These are phyloP conservation scores for Alternaria gaisen DNA, from an alignment of 2,329 filamentous ascomycete species.

Conservation along the genomic window DNA sequence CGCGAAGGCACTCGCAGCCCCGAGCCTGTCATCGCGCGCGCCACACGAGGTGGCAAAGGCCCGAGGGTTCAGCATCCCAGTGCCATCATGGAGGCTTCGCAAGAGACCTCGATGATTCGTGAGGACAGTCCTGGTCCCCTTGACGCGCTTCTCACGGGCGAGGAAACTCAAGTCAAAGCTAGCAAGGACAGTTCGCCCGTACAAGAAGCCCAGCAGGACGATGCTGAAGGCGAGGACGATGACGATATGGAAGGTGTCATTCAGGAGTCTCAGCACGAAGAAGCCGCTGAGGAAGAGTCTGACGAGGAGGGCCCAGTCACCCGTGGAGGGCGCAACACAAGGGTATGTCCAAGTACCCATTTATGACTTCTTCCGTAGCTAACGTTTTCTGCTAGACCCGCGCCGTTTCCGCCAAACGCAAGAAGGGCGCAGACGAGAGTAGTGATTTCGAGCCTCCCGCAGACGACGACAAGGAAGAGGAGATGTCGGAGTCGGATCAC, in stretches of 20 bases:
- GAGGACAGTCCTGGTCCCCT: conserved; percentile 45
- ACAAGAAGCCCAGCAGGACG: conserved; percentile 44
- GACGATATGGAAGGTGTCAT: conserved; percentile 51
- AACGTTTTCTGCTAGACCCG: conserved; percentile 34
- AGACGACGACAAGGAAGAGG: conserved; percentile 64
- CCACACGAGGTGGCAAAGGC: conserved; percentile 58
- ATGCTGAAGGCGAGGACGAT: conserved; percentile 38
- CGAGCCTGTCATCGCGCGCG: conserved; percentile 54
- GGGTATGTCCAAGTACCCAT: conserved; percentile 23
- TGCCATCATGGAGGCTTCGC: conserved; percentile 63
- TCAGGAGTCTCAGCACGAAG: conserved; percentile 53
- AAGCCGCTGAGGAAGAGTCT: conserved; percentile 52
- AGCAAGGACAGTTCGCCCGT: conserved; percentile 43
- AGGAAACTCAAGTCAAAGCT: conserved; percentile 50
- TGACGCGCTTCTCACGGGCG: conserved; percentile 43
- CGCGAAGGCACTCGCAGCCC: conserved; percentile 63
- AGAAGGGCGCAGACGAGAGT: conserved; percentile 61
- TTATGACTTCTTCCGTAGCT: conserved; percentile 20
- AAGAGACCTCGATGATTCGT: conserved; percentile 56
- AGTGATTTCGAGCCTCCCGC: conserved; percentile 70
- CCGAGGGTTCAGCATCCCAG: conserved; percentile 57
- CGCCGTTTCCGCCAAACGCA: conserved; percentile 44
- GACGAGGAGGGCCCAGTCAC: conserved; percentile 65
- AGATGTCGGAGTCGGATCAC: conserved; percentile 62
- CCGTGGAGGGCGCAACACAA: conserved; percentile 54